Evolutionary conservation across 208 protist species (phyloP), one percentile per base, ranked within the genome.

Genomic region (Crithidia thermophila): DNA sequence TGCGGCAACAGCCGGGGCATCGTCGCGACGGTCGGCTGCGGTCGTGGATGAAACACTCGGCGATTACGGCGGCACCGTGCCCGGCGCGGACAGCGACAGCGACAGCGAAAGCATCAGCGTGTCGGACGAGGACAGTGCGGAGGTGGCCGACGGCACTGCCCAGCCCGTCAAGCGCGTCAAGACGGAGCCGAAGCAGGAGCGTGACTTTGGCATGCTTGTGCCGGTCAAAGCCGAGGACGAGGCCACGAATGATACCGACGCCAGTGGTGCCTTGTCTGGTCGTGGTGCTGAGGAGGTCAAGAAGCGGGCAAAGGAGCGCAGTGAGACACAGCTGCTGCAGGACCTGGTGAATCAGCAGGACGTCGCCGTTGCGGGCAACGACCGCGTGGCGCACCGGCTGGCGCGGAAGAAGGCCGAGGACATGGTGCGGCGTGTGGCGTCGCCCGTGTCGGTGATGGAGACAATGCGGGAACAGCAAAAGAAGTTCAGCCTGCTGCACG

Each of bases 341-440:
- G 53, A 80, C 28, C 60, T 94, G 14, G 62, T 94, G 14, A 78
- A 94, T 50, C 79, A 77, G 1, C 53, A 82, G 25, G 73, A 87
- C 34, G 59, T 87, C 25, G 28, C 45, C 13, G 49, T 90, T 20
- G 64, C 75, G 0, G 80, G 79, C 20, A 72, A 39, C 20, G 84
- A 94, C 39, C 40, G 18, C 13, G 59, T 79, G 20, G 67, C 77
- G 28, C 81, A 77, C 11, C 77, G 62, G 3, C 72, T 94, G n/a
- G 88, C 88, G 14, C 71, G 72, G 11, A 42, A 77, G 40, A 79
- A 71, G 42, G 88, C 84, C 14, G 39, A 76, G 27, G 65, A 85
- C 21, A 84, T 92, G 75, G 40, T 77, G 43, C 81, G 80, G 18
- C 82, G 88, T 0, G 50, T 79, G 47, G 61, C 77, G 33, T 72